Percentiles rank a stretch among this genome's conserved stretches.
These are phyloP conservation scores for Calonectria ilicicola DNA, from an alignment of 2,329 filamentous ascomycete genomes.

Conservation along the genomic window DNA sequence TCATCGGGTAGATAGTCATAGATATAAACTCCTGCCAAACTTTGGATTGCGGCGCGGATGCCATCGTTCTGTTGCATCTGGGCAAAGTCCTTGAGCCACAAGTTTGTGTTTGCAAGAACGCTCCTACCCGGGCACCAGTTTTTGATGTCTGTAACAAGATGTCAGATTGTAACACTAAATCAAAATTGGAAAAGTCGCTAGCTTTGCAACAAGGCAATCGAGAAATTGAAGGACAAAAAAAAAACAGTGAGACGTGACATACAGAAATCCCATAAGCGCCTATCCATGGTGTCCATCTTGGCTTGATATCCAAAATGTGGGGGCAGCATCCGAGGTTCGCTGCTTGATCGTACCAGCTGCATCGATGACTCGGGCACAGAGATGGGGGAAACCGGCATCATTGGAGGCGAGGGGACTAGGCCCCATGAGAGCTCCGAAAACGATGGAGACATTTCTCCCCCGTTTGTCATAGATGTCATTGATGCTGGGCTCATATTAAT, in stretches of 20 bases:
- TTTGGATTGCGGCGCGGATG: slow-evolving; percentile 53
- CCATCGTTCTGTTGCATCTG: slow-evolving; percentile 51
- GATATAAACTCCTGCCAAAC: slow-evolving; percentile 55
- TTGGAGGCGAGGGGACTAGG: slow-evolving; percentile 22
- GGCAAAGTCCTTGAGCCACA: slow-evolving; percentile 55
- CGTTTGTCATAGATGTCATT: slow-evolving; percentile 1
- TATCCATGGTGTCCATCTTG: slow-evolving; percentile 49
- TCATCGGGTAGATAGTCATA: slow-evolving; percentile 54
- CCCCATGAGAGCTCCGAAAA: slow-evolving; percentile 22
- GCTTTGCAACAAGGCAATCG: not conserved
- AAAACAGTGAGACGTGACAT: slow-evolving; percentile 30
- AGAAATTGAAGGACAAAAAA: not conserved
- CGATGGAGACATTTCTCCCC: slow-evolving; percentile 18
- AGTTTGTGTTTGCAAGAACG: slow-evolving; percentile 51
- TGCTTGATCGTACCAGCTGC: slow-evolving; percentile 17
- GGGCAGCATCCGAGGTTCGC: slow-evolving; percentile 42
- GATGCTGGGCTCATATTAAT: slow-evolving; percentile 21
- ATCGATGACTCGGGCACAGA: slow-evolving; percentile 21
- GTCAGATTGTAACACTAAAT: not conserved
- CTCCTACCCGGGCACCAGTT: slow-evolving; percentile 57
- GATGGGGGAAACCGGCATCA: slow-evolving; percentile 17
- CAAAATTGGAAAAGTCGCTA: not conserved
- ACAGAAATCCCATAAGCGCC: slow-evolving; percentile 51
- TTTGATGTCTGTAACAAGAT: slow-evolving; percentile 45
- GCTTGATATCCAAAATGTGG: slow-evolving; percentile 46